Evolutionary conservation across 768 basidiomycete genomes (phyloP), one percentile per base, ranked within the genome.

Genomic region (Rhodotorula taiwanensis): DNA sequence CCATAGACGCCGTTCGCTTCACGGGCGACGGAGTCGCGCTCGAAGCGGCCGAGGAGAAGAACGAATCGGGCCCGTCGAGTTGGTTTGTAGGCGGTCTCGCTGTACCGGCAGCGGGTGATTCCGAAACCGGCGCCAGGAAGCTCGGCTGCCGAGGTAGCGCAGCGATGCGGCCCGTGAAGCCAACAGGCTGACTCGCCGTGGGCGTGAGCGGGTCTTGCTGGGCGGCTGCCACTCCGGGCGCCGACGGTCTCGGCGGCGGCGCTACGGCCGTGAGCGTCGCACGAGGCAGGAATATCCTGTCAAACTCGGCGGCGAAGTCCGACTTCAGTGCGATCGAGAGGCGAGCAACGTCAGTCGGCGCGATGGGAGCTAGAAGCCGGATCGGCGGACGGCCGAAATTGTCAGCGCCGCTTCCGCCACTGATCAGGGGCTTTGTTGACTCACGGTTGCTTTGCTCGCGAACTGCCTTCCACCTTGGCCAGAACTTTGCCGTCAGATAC

Each of bases 301-400:
- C 52, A 28, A 61, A 52, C 21, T 60, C 62, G 28, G 43, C 25
- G 23, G 60, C 33, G 34, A 69, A 60, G 23, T 61, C 50, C 30
- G 51, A 15, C 27, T 62, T 60, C 10, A 69, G 51, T 4, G 56
- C 55, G 44, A 60, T 52, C 43, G 49, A 52, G 5, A 69, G 53
- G 4, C 62, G 55, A 1, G 60, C 62, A 5, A 53, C 44, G 28
- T 55, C 57, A 27, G 45, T 44, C 1, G 63, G 56, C 5, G 67
- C 44, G 18, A 69, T 64, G 18, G 67, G 63, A 20, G 67, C 67
- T 68, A 59, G 15, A n/a, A n/a, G n/a, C n/a, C n/a, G n/a, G n/a
- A n/a, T n/a, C n/a, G n/a, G n/a, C n/a, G n/a, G n/a, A n/a, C n/a
- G 20, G 25, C 16, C 36, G 39, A 31, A 15, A 25, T 8, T 39